Evolutionary conservation across 2,329 filamentous ascomycete species (phyloP).

Genomic region (Macrophomina phaseolina): DNA sequence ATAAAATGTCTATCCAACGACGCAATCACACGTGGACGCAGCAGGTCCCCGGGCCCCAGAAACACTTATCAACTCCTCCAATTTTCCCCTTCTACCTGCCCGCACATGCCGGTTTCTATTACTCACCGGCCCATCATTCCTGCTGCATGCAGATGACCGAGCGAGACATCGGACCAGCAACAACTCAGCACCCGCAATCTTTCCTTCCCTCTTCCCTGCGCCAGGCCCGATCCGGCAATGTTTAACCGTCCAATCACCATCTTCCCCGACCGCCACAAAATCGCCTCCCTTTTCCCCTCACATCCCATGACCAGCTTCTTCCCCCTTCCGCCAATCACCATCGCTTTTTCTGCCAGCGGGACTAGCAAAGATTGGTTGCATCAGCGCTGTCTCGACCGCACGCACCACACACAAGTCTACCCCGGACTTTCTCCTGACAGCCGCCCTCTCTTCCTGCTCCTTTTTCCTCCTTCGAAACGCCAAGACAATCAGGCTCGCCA

Average conservation of each 20-base stretch:
- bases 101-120: background rate
- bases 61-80: background rate
- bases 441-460: too few relatives aligned
- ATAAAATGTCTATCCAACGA: background rate
- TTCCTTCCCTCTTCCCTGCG: background rate
- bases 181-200: background rate
- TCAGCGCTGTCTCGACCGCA: background rate
- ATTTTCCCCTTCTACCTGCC: background rate
- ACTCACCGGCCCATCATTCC: background rate
- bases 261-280: background rate
- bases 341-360: background rate
- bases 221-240: slow-evolving; percentile 20
- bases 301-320: background rate
- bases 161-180: background rate
- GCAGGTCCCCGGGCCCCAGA: too few relatives aligned
- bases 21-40: slow-evolving; percentile 4
- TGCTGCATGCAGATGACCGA: slow-evolving; percentile 7
- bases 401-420: background rate
- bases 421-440: background rate
- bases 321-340: background rate
- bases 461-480: background rate
- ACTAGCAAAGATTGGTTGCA: background rate
- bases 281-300: background rate
- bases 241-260: slow-evolving; percentile 18
- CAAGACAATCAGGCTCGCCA: background rate